Evolutionary conservation across 345 rosid species (phyloP).

Genomic region (Turnera subulata): DNA sequence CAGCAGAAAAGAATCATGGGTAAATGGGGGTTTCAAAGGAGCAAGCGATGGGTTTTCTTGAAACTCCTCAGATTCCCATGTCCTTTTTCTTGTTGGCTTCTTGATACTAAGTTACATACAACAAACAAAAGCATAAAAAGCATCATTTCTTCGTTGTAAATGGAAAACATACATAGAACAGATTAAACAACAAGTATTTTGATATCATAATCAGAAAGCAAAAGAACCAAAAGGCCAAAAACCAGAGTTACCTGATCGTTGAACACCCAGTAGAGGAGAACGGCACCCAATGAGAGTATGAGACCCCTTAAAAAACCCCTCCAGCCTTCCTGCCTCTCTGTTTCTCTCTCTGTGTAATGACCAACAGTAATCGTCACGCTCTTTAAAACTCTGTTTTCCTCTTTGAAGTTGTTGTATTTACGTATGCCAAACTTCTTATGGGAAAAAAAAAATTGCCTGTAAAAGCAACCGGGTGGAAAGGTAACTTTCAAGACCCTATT

Average conservation of each 20-base stretch:
- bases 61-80: too few species aligned
- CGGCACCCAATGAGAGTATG: not conserved
- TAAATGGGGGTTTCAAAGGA: too few species aligned
- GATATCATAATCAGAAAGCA: not conserved
- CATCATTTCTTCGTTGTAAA: too few species aligned
- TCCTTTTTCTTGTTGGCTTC: too few species aligned
- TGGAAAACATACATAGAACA: not conserved
- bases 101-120: too few species aligned
- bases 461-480: not conserved
- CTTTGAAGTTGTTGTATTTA: not conserved
- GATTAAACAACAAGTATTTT: not conserved
- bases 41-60: too few species aligned
- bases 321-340: not conserved
- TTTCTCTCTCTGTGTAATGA: not conserved
- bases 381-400: not conserved
- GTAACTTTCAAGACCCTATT: too few species aligned
- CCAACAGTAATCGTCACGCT: not conserved
- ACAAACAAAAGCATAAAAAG: too few species aligned
- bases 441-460: too few species aligned
- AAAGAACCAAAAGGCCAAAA: not conserved
- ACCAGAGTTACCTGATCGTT: not conserved
- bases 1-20: not conserved
- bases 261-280: not conserved
- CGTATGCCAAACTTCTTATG: not conserved
- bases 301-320: not conserved